phyloP scores from a whole-genome alignment of 352 stramenopile genomes.

The Globisporangium ultimum region DNA sequence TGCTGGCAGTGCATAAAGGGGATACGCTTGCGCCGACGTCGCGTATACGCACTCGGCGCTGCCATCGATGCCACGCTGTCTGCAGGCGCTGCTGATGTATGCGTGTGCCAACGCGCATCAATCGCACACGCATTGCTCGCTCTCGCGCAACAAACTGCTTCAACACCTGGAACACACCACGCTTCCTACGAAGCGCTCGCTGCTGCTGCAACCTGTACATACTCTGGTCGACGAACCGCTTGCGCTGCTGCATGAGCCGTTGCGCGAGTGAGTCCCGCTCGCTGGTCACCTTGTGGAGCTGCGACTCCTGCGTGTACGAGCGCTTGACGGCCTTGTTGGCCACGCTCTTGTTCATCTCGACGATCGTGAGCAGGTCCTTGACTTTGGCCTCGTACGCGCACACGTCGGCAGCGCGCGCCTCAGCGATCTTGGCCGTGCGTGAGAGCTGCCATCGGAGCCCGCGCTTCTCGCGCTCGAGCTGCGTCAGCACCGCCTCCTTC shows the following conservation, averaged over 20 bases:
- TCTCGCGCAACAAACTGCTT: too few relatives aligned
- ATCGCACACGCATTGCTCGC: too few relatives aligned
- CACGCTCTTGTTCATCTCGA: constrained; percentile 61
- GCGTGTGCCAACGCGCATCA: too few relatives aligned
- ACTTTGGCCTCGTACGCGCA: constrained; percentile 40
- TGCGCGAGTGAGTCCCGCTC: constrained; percentile 26
- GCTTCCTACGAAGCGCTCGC: constrained; percentile 8
- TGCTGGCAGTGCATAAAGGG: too few relatives aligned
- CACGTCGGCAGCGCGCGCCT: constrained; percentile 28
- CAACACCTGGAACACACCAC: too few relatives aligned
- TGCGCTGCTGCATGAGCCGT: constrained; percentile 19
- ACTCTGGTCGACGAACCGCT: constrained; percentile 18
- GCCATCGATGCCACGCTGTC: too few relatives aligned
- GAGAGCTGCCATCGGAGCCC: constrained; percentile 53
- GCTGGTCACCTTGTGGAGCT: constrained; percentile 21
- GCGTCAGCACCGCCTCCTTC: constrained; percentile 38
- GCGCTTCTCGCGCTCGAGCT: constrained; percentile 48
- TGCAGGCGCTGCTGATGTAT: too few relatives aligned
- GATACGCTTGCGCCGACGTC: too few relatives aligned
- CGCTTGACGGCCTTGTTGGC: constrained; percentile 40
- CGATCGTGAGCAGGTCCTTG: constrained; percentile 63
- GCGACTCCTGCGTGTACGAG: constrained; percentile 27
- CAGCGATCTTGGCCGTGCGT: constrained; percentile 30
- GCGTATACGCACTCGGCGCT: too few relatives aligned
- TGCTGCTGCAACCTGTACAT: constrained; percentile 22